phyloP scores from a whole-genome alignment of 495 filamentous ascomycete species.

The Bathelium albidoporum region DNA sequence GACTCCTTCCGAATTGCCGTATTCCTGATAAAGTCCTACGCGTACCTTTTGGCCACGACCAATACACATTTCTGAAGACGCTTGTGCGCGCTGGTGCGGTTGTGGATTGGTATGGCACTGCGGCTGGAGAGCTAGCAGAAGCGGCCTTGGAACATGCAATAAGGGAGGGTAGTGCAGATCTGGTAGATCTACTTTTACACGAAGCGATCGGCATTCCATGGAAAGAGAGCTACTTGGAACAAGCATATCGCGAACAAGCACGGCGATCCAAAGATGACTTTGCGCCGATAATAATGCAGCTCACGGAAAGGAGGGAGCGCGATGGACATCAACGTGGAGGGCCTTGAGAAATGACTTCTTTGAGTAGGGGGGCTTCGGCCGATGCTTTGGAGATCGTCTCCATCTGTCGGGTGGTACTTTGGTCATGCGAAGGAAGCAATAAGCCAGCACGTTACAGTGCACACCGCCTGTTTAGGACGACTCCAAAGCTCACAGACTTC shows the following conservation, averaged over 20 bases:
- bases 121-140: neutral
- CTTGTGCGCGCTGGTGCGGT: neutral
- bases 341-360: too few species aligned
- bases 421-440: too few species aligned
- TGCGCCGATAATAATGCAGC: neutral
- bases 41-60: neutral
- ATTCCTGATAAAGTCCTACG: neutral
- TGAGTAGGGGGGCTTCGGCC: too few species aligned
- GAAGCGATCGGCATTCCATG: neutral
- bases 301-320: neutral
- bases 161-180: neutral
- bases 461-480: too few species aligned
- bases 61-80: neutral
- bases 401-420: too few species aligned
- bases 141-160: neutral
- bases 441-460: too few species aligned
- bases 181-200: neutral
- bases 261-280: neutral
- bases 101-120: slow-evolving; percentile 2
- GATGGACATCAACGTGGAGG: neutral
- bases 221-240: neutral
- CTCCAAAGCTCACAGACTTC: too few species aligned
- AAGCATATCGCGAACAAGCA: neutral
- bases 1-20: neutral
- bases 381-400: too few species aligned